Percentiles rank a stretch among this genome's conserved stretches.
These are phyloP conservation scores for Dichomitus squalens DNA, from an alignment of 1,284 basidiomycete species.

Conservation along the genomic window DNA sequence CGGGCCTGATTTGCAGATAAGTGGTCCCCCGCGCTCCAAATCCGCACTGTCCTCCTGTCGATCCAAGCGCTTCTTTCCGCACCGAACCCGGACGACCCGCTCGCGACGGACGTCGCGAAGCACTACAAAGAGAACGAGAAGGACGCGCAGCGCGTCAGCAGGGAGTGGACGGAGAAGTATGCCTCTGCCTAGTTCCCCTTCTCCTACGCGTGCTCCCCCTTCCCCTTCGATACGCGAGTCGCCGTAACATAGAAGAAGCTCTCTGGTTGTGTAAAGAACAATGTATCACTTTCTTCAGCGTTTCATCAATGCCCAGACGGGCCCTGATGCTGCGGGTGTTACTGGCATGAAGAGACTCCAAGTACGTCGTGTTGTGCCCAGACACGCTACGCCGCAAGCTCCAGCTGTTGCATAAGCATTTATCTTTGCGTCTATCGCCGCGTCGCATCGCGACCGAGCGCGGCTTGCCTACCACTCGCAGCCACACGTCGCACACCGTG, in stretches of 20 bases:
- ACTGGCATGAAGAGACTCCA: not conserved
- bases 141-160: slow-evolving; percentile 86
- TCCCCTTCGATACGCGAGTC: not conserved
- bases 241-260: not conserved
- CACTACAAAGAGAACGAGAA: slow-evolving; percentile 98
- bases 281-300: not conserved
- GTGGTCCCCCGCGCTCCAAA: slow-evolving; percentile 98
- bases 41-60: slow-evolving; percentile 95
- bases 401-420: no score
- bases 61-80: slow-evolving; percentile 95
- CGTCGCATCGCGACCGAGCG: no score
- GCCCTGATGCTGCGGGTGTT: not conserved
- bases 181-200: slow-evolving; percentile 45
- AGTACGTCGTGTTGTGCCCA: no score
- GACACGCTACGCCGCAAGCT: not conserved
- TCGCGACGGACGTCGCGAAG: slow-evolving; percentile 97
- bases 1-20: slow-evolving; percentile 65
- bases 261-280: not conserved
- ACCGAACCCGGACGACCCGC: slow-evolving; percentile 98
- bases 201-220: not conserved
- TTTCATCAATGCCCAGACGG: not conserved
- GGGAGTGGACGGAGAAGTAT: slow-evolving; percentile 91
- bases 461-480: no score
- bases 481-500: not conserved
- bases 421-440: not conserved